Conservation (phyloP, 352 stramenopile genomes). For the Elongisporangium prolatum region DNA sequence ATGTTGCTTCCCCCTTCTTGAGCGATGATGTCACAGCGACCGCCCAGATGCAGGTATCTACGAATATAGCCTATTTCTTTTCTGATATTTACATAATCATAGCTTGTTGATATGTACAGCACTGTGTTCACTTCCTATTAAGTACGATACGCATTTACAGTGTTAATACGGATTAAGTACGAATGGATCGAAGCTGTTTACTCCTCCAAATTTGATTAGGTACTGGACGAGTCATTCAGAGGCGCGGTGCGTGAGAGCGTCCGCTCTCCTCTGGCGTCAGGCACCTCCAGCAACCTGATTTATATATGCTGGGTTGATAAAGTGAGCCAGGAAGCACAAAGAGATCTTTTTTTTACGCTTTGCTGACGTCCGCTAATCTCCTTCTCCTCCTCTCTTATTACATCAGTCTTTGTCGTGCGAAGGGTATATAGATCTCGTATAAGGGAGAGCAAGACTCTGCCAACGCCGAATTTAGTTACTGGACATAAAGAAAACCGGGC, state of each 20-base stretch:
- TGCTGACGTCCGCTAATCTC: neutral
- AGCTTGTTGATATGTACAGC: no score
- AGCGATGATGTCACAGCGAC: neutral
- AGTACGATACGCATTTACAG: neutral
- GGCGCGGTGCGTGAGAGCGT: neutral
- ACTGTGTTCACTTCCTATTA: no score
- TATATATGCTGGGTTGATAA: no score
- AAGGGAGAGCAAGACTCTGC: no score
- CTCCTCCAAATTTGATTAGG: neutral
- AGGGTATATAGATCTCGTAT: no score
- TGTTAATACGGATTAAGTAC: neutral
- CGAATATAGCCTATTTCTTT: neutral
- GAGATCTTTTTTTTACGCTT: neutral
- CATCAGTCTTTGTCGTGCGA: neutral
- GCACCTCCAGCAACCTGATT: neutral
- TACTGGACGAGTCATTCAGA: neutral
- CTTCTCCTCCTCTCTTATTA: neutral
- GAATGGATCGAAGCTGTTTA: no score
- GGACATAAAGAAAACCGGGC: neutral
- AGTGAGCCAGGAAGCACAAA: neutral
- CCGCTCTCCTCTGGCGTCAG: neutral
- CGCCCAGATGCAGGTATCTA: neutral
- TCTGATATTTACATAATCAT: neutral
- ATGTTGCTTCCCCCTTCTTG: constrained; percentile 6
- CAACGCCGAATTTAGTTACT: no score